Evolutionary conservation across 805 yeast species (phyloP).

Genomic region (Teunomyces barrocoloradensis): DNA sequence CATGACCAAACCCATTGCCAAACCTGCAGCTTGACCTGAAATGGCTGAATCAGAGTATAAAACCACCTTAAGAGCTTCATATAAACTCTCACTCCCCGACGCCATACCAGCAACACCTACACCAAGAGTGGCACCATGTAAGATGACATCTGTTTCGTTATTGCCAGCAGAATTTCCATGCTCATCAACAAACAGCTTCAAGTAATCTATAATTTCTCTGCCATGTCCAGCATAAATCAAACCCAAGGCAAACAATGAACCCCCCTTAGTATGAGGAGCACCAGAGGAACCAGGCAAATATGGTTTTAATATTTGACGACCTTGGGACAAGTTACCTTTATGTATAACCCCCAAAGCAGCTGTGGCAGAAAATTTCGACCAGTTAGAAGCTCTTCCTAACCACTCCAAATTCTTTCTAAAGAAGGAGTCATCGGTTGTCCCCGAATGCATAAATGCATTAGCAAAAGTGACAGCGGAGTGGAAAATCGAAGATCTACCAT

Average conservation of each 20-base stretch:
- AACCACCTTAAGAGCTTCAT: slow-evolving; percentile 79
- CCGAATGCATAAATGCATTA: slow-evolving; percentile 92
- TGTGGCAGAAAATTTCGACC: slow-evolving; percentile 97
- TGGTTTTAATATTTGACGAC: slow-evolving; percentile 81
- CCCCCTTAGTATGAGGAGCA: slow-evolving; percentile 91
- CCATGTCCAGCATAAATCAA: slow-evolving; percentile 96
- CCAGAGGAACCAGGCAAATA: slow-evolving; percentile 82
- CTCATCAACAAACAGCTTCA: slow-evolving; percentile 69
- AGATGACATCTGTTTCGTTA: slow-evolving; percentile 72
- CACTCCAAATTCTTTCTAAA: slow-evolving; percentile 89
- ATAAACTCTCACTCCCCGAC: slow-evolving; percentile 66
- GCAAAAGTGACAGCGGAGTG: slow-evolving; percentile 95
- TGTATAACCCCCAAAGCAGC: slow-evolving; percentile 98
- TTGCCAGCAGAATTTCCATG: slow-evolving; percentile 62
- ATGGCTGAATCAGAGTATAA: slow-evolving; percentile 88
- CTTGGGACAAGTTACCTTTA: slow-evolving; percentile 90
- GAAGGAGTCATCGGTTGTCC: slow-evolving; percentile 93
- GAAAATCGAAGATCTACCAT: slow-evolving; percentile 89
- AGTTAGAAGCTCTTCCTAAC: slow-evolving; percentile 95
- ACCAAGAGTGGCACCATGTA: slow-evolving; percentile 96
- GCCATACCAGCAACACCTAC: slow-evolving; percentile 98
- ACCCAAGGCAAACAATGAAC: slow-evolving; percentile 90
- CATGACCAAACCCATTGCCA: slow-evolving; percentile 95
- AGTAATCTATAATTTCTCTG: slow-evolving; percentile 74
- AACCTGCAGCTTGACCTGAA: slow-evolving; percentile 94